These are phyloP conservation scores for Phyllosticta citrichinensis DNA, from an alignment of 2,329 filamentous ascomycete species.

Conservation along the genomic window DNA sequence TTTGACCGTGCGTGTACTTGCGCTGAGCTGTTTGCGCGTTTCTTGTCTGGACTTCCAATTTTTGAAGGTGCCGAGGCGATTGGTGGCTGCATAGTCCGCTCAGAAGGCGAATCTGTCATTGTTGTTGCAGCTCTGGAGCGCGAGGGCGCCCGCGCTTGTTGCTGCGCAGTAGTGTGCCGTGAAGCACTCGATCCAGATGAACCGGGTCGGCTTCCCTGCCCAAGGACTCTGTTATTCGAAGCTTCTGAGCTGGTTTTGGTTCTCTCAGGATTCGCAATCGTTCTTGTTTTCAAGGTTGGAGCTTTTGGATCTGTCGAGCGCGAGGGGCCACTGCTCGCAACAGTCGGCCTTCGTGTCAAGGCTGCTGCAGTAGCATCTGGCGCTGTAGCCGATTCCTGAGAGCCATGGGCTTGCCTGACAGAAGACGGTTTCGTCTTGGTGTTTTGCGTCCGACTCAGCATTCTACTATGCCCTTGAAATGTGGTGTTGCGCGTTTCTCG, in stretches of 20 bases:
- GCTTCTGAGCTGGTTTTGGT: neutral
- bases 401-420: neutral
- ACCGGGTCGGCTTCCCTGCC: neutral
- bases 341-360: conserved; percentile 3
- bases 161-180: neutral
- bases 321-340: neutral
- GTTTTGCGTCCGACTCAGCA: conserved; percentile 7
- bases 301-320: neutral
- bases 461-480: neutral
- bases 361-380: neutral
- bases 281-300: neutral
- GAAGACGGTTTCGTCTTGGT: neutral
- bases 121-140: conserved; percentile 6
- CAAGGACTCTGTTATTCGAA: neutral
- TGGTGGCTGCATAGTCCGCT: neutral
- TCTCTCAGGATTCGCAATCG: neutral
- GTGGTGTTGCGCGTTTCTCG: neutral
- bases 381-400: neutral
- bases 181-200: neutral
- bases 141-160: neutral
- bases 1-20: conserved; percentile 3
- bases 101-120: neutral
- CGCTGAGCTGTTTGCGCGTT: neutral
- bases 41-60: neutral
- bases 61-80: neutral